Evolutionary conservation across 768 basidiomycete species (phyloP).

Genomic region (Suillus hirtellus): DNA sequence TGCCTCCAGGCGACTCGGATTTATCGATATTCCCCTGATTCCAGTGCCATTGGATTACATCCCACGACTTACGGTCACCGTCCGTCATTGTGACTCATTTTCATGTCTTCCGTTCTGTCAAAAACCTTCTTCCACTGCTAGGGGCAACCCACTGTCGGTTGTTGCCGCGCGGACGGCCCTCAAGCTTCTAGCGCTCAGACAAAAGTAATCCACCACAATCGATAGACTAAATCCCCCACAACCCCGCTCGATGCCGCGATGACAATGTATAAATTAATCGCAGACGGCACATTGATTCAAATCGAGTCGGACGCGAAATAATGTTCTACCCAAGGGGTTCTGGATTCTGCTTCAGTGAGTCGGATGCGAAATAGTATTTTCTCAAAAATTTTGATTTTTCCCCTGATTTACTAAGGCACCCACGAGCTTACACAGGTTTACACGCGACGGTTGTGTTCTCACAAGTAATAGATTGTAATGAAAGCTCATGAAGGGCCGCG

Average conservation of each 20-base stretch:
- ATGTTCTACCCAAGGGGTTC: neutral
- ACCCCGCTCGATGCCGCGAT: neutral
- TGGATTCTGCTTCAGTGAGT: neutral
- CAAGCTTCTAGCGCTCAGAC: neutral
- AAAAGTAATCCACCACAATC: neutral
- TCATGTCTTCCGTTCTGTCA: neutral
- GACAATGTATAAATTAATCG: neutral
- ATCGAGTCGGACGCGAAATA: neutral
- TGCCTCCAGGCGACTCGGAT: too few relatives aligned
- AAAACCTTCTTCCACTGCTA: slow-evolving; percentile 3
- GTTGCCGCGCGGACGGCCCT: neutral
- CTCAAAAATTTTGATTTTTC: neutral
- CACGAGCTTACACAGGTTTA: neutral
- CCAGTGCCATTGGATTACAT: neutral
- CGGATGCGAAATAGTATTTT: neutral
- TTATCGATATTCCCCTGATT: neutral
- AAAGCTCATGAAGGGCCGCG: neutral
- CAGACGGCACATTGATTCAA: neutral
- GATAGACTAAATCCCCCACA: neutral
- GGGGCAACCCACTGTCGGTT: neutral
- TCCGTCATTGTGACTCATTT: neutral
- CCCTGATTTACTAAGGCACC: slow-evolving; percentile 1
- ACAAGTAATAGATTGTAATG: slow-evolving; percentile 2
- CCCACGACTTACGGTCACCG: slow-evolving; percentile 3
- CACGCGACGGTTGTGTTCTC: neutral